phyloP scores from a whole-genome alignment of 2,329 filamentous ascomycete species.

The Elsinoe batatas region DNA sequence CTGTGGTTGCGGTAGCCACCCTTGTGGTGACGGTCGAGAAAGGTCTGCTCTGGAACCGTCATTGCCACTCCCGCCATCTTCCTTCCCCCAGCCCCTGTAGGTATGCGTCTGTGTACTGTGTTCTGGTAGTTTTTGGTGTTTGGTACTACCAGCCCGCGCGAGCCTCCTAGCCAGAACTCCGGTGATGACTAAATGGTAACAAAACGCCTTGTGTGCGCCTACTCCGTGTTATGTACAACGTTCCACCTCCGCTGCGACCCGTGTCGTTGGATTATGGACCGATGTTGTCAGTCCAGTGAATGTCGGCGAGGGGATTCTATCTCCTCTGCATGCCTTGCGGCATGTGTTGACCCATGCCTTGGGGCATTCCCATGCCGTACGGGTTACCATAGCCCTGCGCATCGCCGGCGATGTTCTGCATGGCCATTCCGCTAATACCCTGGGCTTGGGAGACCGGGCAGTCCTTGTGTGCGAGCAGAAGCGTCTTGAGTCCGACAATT shows the following conservation, averaged over 20 bases:
- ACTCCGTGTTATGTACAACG: not conserved
- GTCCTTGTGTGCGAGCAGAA: slow-evolving; percentile 89
- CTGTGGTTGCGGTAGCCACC: not conserved
- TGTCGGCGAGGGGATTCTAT: slow-evolving; percentile 15
- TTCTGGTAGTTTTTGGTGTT: not conserved
- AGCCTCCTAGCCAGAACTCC: not conserved
- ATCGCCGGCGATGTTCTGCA: slow-evolving; percentile 41
- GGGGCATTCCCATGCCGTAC: slow-evolving; percentile 38
- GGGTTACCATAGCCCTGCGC: slow-evolving; percentile 36
- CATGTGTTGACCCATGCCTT: slow-evolving; percentile 24
- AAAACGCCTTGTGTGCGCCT: not conserved
- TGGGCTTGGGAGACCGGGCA: slow-evolving; percentile 88
- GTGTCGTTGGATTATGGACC: not conserved
- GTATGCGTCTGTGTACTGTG: not conserved
- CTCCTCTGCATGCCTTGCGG: slow-evolving; percentile 29
- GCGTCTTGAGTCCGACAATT: slow-evolving; percentile 86
- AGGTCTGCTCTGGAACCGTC: not conserved
- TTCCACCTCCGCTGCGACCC: not conserved
- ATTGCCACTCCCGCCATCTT: not conserved
- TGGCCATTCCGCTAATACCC: slow-evolving; percentile 48
- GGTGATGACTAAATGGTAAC: not conserved
- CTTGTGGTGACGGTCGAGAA: not conserved
- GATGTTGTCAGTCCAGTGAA: not conserved
- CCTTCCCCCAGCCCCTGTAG: not conserved
- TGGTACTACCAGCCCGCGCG: not conserved